A percentile compares a stretch with the other conserved stretches of the same genome.
These are phyloP conservation scores for Meyerozyma athensensis DNA, from an alignment of 1,139 yeast genomes.

Conservation along the genomic window DNA sequence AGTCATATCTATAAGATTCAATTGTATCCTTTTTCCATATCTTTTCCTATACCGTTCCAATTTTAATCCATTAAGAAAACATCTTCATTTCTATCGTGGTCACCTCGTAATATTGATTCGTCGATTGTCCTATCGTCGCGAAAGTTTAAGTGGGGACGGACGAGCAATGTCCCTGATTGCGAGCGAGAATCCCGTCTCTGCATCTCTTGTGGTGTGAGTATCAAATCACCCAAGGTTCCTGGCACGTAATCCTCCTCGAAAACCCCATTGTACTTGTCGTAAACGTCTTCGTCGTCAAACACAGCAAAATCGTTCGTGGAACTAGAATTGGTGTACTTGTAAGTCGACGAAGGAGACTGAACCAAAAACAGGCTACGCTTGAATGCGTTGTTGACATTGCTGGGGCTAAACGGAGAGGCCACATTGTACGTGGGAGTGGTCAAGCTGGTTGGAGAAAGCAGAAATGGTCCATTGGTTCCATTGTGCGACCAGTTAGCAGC, in stretches of 20 bases:
- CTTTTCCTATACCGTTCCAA: not conserved
- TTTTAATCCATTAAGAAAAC: constrained; percentile 35
- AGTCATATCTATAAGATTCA: constrained; percentile 4
- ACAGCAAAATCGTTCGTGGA: constrained; percentile 12
- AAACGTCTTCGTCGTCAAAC: constrained; percentile 17
- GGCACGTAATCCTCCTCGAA: constrained; percentile 77
- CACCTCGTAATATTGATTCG: constrained; percentile 3
- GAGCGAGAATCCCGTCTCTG: constrained; percentile 60
- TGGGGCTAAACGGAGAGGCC: constrained; percentile 2
- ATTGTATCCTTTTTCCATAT: constrained; percentile 1
- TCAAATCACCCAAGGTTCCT: constrained; percentile 61
- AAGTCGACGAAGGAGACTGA: constrained; percentile 8
- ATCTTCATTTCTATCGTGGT: constrained; percentile 15
- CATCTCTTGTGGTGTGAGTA: constrained; percentile 73
- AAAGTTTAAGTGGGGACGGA: constrained; percentile 27
- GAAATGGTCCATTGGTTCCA: not conserved
- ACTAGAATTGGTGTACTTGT: constrained; percentile 1
- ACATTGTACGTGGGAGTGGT: not conserved
- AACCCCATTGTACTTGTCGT: constrained; percentile 17
- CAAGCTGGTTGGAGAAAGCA: constrained; percentile 2
- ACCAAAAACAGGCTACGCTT: constrained; percentile 2
- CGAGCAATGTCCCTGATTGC: constrained; percentile 41
- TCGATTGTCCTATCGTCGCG: constrained; percentile 6
- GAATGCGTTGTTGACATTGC: not conserved
- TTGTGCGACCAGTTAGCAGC: constrained; percentile 2